Conservation (phyloP, 768 basidiomycete species). For the Hysterangium stoloniferum region DNA sequence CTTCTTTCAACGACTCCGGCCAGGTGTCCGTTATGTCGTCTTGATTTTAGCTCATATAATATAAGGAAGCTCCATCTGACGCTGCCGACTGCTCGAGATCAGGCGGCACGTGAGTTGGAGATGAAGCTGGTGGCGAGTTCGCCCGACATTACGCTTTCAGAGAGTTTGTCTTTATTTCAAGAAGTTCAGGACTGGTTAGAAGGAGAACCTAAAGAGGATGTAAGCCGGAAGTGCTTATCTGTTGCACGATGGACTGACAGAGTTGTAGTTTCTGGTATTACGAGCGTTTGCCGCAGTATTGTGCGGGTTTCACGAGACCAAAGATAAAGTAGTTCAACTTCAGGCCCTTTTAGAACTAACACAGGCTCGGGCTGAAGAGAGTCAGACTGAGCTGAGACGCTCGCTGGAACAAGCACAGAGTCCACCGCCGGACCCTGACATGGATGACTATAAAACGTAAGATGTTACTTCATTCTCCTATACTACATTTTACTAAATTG, state of each 20-base stretch:
- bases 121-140: slow-evolving; percentile 10
- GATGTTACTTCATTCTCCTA: not conserved
- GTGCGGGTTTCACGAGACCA: slow-evolving; percentile 10
- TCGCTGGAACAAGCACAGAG: slow-evolving; percentile 8
- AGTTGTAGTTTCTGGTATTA: slow-evolving; percentile 3
- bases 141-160: slow-evolving; percentile 9
- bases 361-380: not conserved
- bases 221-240: not conserved
- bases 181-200: slow-evolving; percentile 12
- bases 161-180: slow-evolving; percentile 9
- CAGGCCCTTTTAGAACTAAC: not conserved
- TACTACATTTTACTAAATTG: no score
- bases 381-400: slow-evolving; percentile 2
- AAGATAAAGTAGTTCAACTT: slow-evolving; percentile 6
- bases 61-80: slow-evolving; percentile 8
- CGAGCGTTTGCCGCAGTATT: slow-evolving; percentile 11
- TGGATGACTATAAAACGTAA: slow-evolving; percentile 6
- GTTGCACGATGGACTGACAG: not conserved
- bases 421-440: not conserved
- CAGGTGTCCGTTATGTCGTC: slow-evolving; percentile 11
- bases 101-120: slow-evolving; percentile 3
- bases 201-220: slow-evolving; percentile 5
- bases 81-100: slow-evolving; percentile 6
- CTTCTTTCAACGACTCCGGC: slow-evolving; percentile 7
- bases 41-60: slow-evolving; percentile 3